Base-by-base conservation (phyloP, 177 flowering plant species). In the Vitis hybrid region DNA sequence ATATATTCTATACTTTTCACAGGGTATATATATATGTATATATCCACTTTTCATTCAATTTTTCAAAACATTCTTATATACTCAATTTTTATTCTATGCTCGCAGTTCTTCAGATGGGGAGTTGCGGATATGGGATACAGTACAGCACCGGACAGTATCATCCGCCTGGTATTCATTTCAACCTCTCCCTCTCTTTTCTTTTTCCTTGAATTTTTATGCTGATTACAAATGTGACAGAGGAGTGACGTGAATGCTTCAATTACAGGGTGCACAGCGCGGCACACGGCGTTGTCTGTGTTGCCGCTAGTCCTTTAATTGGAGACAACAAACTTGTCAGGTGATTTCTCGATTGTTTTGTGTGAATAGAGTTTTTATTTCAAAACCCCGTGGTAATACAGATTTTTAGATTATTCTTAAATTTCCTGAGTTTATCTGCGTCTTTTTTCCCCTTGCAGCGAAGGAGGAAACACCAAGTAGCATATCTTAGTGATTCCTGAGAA, bases 221-320 rank as follows among this genome's bases (percentile, higher is more conserved):
- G 20, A 22, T 10, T 9, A 18, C 11, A 3, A 3, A 9, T 60
- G 19, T 26, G 49, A 12, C 10, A 5, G 39, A 26, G 16, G 10
- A 22, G 14, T 26, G 39, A 3, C 18, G 22, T 62, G 58, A 12
- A 13, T 67, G 10, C 48, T 13, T 39, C 65, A 51, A 33, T 62
- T 72, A 68, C 73, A 93, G 98, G 97, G 92, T 77, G 63, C 98
- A 96, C 73, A 80, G 86, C 79, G 93, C 89, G 1, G 89, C 88
- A 20, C 92, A 89, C 62, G 99, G 99, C 69, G 81, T 90, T 63
- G 76, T 89, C 53, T 71, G 79, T 61, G 86, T 93, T 72, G 87
- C 88, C 14, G 58, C 84, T 50, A 82, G 88, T 81, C 76, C 87
- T 71, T 79, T 61, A 19, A 69, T 90, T 55, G 95, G 95, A 66